Evolutionary conservation across 2,329 filamentous ascomycete genomes (phyloP).

Genomic region (Talaromyces marneffei): DNA sequence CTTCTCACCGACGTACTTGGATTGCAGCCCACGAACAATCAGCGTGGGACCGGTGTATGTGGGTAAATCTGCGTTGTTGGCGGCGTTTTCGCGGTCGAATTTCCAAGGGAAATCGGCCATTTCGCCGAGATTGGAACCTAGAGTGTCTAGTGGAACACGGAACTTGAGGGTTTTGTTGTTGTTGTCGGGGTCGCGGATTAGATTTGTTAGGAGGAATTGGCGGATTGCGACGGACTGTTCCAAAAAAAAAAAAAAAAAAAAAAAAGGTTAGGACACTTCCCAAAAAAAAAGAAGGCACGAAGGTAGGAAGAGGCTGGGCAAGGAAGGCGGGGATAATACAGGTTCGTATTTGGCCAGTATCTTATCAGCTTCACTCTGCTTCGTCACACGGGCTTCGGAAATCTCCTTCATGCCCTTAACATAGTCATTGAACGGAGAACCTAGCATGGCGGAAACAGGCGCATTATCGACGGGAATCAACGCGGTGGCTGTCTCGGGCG

Average conservation of each 20-base stretch:
- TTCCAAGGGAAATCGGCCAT: constrained; percentile 74
- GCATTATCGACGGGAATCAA: constrained; percentile 88
- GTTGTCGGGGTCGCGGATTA: constrained; percentile 54
- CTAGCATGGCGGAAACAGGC: constrained; percentile 71
- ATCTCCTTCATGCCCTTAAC: constrained; percentile 79
- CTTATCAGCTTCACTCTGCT: constrained; percentile 70
- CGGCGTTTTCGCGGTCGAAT: constrained; percentile 62
- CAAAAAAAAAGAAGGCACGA: no score
- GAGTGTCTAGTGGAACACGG: constrained; percentile 67
- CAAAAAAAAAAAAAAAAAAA: no score
- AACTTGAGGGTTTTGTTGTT: constrained; percentile 60
- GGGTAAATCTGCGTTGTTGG: constrained; percentile 26
- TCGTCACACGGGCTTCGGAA: constrained; percentile 60
- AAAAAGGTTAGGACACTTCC: no score
- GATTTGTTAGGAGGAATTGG: constrained; percentile 86
- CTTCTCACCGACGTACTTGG: constrained; percentile 37
- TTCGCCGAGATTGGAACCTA: constrained; percentile 63
- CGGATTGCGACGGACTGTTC: constrained; percentile 65
- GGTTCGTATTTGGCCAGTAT: constrained; percentile 71
- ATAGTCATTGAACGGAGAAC: constrained; percentile 71
- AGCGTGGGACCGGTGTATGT: constrained; percentile 70
- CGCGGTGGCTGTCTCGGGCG: constrained; percentile 61
- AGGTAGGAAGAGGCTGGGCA: no score
- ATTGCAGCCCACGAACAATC: constrained; percentile 55
- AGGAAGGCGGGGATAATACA: constrained; percentile 33